Evolutionary conservation across 1,139 yeast genomes (phyloP).

Genomic region (Taiozyma onychis): DNA sequence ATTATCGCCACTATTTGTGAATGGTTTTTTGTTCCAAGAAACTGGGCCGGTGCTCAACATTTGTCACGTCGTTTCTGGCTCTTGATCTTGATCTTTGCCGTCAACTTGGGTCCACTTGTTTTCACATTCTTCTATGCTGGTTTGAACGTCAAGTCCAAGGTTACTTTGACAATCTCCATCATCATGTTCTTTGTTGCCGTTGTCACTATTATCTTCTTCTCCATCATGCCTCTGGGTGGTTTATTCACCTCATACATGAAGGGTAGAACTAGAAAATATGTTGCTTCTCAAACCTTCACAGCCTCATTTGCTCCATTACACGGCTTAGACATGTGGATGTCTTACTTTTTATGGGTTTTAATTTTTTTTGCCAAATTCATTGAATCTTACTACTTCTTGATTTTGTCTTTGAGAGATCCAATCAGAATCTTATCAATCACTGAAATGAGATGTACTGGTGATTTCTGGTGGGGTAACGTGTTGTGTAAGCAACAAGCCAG

Average conservation of each 20-base stretch:
- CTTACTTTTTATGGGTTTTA: slow-evolving; percentile 82
- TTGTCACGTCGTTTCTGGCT: slow-evolving; percentile 82
- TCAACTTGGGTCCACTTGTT: slow-evolving; percentile 82
- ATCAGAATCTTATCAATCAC: slow-evolving; percentile 66
- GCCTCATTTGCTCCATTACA: slow-evolving; percentile 78
- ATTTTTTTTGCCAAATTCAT: slow-evolving; percentile 84
- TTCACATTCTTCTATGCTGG: slow-evolving; percentile 85
- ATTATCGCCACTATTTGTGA: slow-evolving; percentile 84
- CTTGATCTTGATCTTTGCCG: slow-evolving; percentile 54
- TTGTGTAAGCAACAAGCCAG: slow-evolving; percentile 83
- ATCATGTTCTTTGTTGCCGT: slow-evolving; percentile 89
- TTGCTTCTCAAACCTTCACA: slow-evolving; percentile 93
- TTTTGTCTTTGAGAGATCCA: slow-evolving; percentile 89
- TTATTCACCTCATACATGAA: slow-evolving; percentile 90
- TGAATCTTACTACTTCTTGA: slow-evolving; percentile 93
- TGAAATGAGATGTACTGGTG: slow-evolving; percentile 81
- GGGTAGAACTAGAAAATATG: slow-evolving; percentile 81
- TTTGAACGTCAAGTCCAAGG: slow-evolving; percentile 55
- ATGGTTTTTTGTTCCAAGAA: slow-evolving; percentile 96
- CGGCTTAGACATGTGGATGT: slow-evolving; percentile 96
- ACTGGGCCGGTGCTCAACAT: slow-evolving; percentile 99
- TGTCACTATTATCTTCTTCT: slow-evolving; percentile 76
- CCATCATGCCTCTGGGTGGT: slow-evolving; percentile 97
- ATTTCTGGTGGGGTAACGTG: slow-evolving; percentile 71
- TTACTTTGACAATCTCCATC: slow-evolving; percentile 78